Base-by-base conservation (phyloP, 163 green algal species). In the Chloroidium sp. region DNA sequence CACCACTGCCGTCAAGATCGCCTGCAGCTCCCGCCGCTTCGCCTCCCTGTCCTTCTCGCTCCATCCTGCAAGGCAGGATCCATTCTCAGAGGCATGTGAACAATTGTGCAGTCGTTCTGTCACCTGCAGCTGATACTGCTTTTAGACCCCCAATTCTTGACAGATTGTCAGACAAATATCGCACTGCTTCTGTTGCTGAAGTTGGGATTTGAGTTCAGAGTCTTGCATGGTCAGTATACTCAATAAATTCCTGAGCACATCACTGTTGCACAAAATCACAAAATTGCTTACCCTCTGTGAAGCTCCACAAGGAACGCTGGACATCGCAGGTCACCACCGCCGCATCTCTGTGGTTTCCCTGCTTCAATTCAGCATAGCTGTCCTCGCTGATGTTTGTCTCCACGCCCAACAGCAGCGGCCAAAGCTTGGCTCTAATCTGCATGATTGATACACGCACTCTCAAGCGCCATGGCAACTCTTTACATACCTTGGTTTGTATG, bases 301-400 rank as follows among this genome's bases (percentile, higher is more conserved):
- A 95, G 12, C 79, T 82, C 89, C 91, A 95, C 69, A 97, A 79
- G 12, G 94, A 97, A 4, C 93, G 84, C 59, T 88, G 87, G 64
- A 97, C 89, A 82, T 97, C 93, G 4, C 89, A 88, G 4, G 87
- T 69, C 57, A 97, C 90, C 1, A 93, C 88, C 1, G 77, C 76
- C 13, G 69, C 82, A 88, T 94, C 91, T 13, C 86, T 79, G 79
- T 95, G 90, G 0, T 61, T 75, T 13, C 58, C 78, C 8, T 61
- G 3, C 2, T 72, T 69, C 76, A 82, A 61, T 62, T 57, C 10
- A 13, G 59, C 1, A 64, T 83, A 78, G 59, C 77, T 36, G n/a
- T 79, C 61, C 75, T 83, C 36, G 57, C 57, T 8, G 59, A 59
- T 69, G 57, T 79, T 59, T 61, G 61, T 13, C 0, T 74, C 68